These are phyloP conservation scores for Byssoonygena ceratinophila DNA, from an alignment of 2,329 filamentous ascomycete genomes.

Conservation along the genomic window DNA sequence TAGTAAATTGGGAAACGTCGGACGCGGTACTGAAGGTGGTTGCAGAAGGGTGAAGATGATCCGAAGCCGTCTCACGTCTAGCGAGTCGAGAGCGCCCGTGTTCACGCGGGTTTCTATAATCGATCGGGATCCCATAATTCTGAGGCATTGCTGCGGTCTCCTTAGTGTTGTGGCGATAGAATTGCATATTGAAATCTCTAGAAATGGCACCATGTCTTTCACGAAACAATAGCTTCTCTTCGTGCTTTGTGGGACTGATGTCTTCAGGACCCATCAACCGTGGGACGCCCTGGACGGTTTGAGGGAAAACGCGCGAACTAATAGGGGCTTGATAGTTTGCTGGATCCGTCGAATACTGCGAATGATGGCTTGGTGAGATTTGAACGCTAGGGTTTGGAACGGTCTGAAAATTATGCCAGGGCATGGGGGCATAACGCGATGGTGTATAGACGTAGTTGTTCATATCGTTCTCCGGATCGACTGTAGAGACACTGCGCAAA, in stretches of 20 bases:
- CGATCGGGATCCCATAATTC: not conserved
- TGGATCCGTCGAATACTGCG: not conserved
- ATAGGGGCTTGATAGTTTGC: not conserved
- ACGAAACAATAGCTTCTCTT: constrained; percentile 13
- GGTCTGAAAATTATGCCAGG: not conserved
- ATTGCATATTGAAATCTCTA: not conserved
- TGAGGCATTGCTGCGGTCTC: not conserved
- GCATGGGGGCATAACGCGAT: not conserved
- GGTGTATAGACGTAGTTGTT: not conserved
- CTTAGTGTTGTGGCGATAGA: not conserved
- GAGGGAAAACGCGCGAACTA: not conserved
- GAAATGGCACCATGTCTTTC: constrained; percentile 1
- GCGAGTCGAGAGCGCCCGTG: not conserved
- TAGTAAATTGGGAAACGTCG: not conserved
- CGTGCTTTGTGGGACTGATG: constrained; percentile 17
- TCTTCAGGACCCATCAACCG: constrained; percentile 15
- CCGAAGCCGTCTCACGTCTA: not conserved
- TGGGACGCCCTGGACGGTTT: not conserved
- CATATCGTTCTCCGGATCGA: constrained; percentile 1
- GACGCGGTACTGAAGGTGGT: not conserved
- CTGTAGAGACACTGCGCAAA: constrained; percentile 13
- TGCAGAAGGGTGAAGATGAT: not conserved
- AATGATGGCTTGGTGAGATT: not conserved
- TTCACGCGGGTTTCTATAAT: not conserved
- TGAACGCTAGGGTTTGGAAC: not conserved